phyloP scores from a whole-genome alignment of 441 rosid species.

The Adansonia rubrostipa region DNA sequence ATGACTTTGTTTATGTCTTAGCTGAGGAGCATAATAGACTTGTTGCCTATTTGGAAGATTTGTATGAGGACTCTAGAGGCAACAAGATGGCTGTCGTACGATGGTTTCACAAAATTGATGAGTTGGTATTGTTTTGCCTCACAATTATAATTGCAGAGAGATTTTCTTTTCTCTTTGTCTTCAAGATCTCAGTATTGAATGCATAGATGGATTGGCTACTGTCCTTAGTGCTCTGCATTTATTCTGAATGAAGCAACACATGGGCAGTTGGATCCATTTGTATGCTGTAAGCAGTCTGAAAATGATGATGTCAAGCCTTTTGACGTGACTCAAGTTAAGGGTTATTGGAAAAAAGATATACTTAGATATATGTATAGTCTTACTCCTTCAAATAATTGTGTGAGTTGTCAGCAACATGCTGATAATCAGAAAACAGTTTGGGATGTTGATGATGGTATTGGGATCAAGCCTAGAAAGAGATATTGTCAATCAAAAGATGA shows the following conservation, averaged over 20 bases:
- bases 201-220: conserved; percentile 86
- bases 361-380: conserved; percentile 42
- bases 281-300: conserved; percentile 62
- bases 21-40: conserved; percentile 70
- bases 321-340: conserved; percentile 68
- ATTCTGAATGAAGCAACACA: conserved; percentile 38
- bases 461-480: conserved; percentile 56
- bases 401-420: conserved; percentile 33
- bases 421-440: conserved; percentile 34
- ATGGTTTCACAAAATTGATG: conserved; percentile 93
- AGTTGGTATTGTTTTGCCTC: conserved; percentile 46
- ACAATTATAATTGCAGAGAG: conserved; percentile 72
- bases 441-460: conserved; percentile 37
- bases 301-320: conserved; percentile 61
- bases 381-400: conserved; percentile 32
- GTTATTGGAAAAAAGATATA: conserved; percentile 80
- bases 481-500: conserved; percentile 41
- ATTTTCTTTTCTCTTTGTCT: conserved; percentile 78
- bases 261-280: conserved; percentile 48
- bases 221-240: conserved; percentile 76
- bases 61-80: conserved; percentile 74
- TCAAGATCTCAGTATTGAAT: conserved; percentile 87
- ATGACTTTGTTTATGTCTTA: conserved; percentile 69
- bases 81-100: conserved; percentile 75
- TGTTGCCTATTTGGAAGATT: conserved; percentile 76